Percentiles rank a stretch among this genome's conserved stretches.
Evolutionary conservation across 345 rosid genomes (phyloP).

Genomic region (Eucalyptus grandis): DNA sequence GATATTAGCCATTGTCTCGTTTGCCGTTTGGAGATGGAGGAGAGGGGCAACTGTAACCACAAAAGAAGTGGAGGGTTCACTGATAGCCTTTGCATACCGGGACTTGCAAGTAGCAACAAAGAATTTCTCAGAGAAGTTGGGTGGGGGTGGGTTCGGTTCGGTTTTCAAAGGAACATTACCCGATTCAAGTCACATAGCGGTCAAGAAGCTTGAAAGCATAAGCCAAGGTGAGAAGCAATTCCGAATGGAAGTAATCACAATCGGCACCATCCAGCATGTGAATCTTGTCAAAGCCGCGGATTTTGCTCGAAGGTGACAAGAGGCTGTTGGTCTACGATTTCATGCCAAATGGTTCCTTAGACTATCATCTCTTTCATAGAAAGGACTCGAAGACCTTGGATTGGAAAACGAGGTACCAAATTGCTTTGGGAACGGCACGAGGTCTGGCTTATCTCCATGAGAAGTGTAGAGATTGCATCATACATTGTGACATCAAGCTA

Average conservation of each 20-base stretch:
- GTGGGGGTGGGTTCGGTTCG: slow-evolving; percentile 92
- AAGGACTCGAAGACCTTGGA: slow-evolving; percentile 14
- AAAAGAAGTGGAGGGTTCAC: slow-evolving; percentile 43
- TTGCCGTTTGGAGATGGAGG: slow-evolving; percentile 17
- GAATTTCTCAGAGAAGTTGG: slow-evolving; percentile 67
- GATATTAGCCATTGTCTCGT: slow-evolving; percentile 5
- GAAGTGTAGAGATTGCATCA: slow-evolving; percentile 75
- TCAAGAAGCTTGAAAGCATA: slow-evolving; percentile 69
- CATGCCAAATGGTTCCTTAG: slow-evolving; percentile 75
- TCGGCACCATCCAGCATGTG: slow-evolving; percentile 72
- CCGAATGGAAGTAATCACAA: slow-evolving; percentile 65
- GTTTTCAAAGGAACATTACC: slow-evolving; percentile 70
- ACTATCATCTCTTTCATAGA: slow-evolving; percentile 33
- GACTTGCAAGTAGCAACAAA: slow-evolving; percentile 61
- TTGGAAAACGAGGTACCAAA: slow-evolving; percentile 52
- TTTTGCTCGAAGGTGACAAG: slow-evolving; percentile 72
- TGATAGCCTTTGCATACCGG: slow-evolving; percentile 54
- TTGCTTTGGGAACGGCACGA: slow-evolving; percentile 66
- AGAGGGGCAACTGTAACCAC: not conserved
- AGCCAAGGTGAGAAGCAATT: slow-evolving; percentile 92
- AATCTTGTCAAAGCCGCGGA: slow-evolving; percentile 77
- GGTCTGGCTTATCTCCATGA: slow-evolving; percentile 78
- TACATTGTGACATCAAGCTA: slow-evolving; percentile 82
- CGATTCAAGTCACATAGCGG: slow-evolving; percentile 57
- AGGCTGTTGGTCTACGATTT: slow-evolving; percentile 65